Evolutionary conservation across 768 basidiomycete species (phyloP).

Genomic region (Lentinus brumalis): DNA sequence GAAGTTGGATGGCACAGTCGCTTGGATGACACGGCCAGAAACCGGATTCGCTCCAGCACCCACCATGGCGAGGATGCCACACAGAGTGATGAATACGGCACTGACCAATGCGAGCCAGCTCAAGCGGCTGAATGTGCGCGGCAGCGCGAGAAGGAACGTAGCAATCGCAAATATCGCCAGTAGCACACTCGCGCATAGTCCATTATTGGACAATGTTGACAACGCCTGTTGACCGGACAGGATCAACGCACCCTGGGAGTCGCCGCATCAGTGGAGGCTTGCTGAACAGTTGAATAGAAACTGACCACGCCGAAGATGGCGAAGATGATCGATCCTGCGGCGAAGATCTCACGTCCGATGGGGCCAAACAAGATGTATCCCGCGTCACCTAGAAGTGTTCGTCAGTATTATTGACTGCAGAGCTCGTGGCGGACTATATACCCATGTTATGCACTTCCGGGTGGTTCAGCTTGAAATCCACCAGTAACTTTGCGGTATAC

Average conservation of each 20-base stretch:
- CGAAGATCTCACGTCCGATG: conserved; percentile 47
- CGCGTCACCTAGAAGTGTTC: conserved; percentile 45
- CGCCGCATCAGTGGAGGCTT: background rate
- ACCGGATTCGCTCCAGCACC: conserved; percentile 50
- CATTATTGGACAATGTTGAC: conserved; percentile 48
- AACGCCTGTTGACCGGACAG: conserved; percentile 56
- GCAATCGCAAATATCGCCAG: conserved; percentile 48
- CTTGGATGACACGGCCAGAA: conserved; percentile 41
- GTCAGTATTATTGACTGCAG: background rate
- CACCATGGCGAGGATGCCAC: conserved; percentile 52
- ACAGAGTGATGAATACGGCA: conserved; percentile 41
- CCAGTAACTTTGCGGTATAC: conserved; percentile 53
- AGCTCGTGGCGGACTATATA: conserved; percentile 20
- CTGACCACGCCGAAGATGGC: conserved; percentile 42
- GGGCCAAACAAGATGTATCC: conserved; percentile 52
- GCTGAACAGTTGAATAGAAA: background rate
- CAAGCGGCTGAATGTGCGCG: conserved; percentile 48
- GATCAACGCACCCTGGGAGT: conserved; percentile 45
- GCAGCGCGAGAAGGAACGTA: conserved; percentile 45
- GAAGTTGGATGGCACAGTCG: conserved; percentile 43
- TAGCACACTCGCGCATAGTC: conserved; percentile 48
- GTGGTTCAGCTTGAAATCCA: conserved; percentile 60
- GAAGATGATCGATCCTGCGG: conserved; percentile 50
- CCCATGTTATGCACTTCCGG: conserved; percentile 57
- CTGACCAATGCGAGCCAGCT: conserved; percentile 51